A percentile compares a stretch with the other conserved stretches of the same genome.
phyloP scores from a whole-genome alignment of 2,329 filamentous ascomycete genomes.

The Penicillium expansum region DNA sequence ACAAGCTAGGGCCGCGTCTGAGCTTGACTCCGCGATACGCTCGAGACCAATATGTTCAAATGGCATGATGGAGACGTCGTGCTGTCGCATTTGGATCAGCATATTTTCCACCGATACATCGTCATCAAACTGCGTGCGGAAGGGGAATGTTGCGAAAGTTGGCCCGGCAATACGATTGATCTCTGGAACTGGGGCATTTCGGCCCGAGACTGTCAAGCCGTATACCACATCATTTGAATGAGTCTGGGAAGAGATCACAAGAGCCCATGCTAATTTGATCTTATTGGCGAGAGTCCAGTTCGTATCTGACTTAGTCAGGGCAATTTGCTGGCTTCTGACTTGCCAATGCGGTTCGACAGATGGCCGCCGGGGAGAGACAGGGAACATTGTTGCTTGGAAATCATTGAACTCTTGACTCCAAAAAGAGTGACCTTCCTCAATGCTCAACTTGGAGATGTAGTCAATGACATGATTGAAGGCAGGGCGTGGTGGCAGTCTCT shows the following conservation, averaged over 20 bases:
- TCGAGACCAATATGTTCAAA: too few relatives aligned
- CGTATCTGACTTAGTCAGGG: not conserved
- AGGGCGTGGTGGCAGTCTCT: not conserved
- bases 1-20: too few relatives aligned
- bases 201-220: constrained; percentile 41
- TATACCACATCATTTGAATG: constrained; percentile 40
- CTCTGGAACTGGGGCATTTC: constrained; percentile 36
- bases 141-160: constrained; percentile 41
- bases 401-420: not conserved
- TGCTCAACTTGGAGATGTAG: not conserved
- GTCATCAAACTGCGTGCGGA: constrained; percentile 28
- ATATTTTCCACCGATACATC: not conserved
- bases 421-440: not conserved
- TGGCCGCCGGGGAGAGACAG: not conserved
- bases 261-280: constrained; percentile 32
- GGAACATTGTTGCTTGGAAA: not conserved
- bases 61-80: too few relatives aligned
- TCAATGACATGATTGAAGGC: not conserved
- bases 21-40: too few relatives aligned
- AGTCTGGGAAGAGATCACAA: constrained; percentile 37
- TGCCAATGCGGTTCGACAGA: not conserved
- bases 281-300: constrained; percentile 3
- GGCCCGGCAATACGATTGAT: constrained; percentile 42
- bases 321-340: not conserved
- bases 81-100: not conserved